phyloP scores from a whole-genome alignment of 495 filamentous ascomycete genomes.

The Xylaria nigripes region DNA sequence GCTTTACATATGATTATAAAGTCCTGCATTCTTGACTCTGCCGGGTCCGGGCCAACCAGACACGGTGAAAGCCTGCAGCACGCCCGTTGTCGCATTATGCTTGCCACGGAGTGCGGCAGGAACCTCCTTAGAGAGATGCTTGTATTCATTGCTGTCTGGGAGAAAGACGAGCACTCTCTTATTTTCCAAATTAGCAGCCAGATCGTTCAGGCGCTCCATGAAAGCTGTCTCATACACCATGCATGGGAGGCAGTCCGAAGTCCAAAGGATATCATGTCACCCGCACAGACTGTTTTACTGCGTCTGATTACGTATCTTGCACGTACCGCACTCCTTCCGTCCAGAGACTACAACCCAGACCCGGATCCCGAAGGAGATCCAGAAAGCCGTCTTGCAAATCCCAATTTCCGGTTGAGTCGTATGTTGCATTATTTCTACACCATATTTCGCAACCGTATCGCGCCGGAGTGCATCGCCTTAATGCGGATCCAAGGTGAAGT shows the following conservation, averaged over 20 bases:
- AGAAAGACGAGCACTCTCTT: conserved; percentile 78
- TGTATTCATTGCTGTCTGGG: conserved; percentile 95
- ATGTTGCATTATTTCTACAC: conserved; percentile 85
- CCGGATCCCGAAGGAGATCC: conserved; percentile 39
- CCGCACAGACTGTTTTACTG: conserved; percentile 84
- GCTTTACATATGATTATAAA: conserved; percentile 92
- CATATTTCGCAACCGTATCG: conserved; percentile 82
- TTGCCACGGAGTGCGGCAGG: conserved; percentile 77
- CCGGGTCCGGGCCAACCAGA: conserved; percentile 44
- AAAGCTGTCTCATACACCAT: conserved; percentile 79
- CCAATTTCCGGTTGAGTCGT: conserved; percentile 42
- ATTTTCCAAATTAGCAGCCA: conserved; percentile 94
- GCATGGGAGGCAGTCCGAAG: conserved; percentile 85
- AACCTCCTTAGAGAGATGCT: conserved; percentile 83
- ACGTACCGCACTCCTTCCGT: conserved; percentile 36
- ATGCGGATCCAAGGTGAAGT: conserved; percentile 92
- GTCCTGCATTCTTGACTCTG: conserved; percentile 70
- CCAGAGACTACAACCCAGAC: conserved; percentile 50
- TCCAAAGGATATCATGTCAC: conserved; percentile 90
- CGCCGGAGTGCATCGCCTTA: conserved; percentile 84
- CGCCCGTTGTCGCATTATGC: conserved; percentile 75
- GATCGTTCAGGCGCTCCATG: conserved; percentile 85
- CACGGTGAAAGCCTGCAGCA: conserved; percentile 70
- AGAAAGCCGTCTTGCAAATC: conserved; percentile 23
- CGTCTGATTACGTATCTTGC: conserved; percentile 86